These are phyloP conservation scores for Climacium dendroides DNA, from an alignment of 225 moss, liverwort and hornwort genomes.

Conservation along the genomic window DNA sequence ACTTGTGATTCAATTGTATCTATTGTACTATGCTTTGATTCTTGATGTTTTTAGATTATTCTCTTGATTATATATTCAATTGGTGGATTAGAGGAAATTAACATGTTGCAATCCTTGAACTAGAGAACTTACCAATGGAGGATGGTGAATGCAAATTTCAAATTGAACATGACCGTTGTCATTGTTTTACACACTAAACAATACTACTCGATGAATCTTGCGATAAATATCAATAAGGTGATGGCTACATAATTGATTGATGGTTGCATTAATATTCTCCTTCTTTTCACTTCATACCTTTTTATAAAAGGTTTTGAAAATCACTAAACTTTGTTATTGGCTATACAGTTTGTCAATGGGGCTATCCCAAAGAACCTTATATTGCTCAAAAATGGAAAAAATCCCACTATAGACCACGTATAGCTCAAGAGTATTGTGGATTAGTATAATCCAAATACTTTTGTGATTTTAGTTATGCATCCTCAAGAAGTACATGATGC, in stretches of 20 bases:
- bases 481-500: constrained; percentile 71
- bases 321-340: neutral
- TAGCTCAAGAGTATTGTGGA: constrained; percentile 51
- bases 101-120: neutral
- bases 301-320: neutral
- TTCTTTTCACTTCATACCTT: neutral
- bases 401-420: constrained; percentile 47
- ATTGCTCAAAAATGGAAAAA: constrained; percentile 45
- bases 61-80: neutral
- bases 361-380: constrained; percentile 28
- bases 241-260: too few relatives aligned
- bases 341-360: constrained; percentile 52
- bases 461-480: constrained; percentile 72
- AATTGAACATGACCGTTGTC: constrained; percentile 49
- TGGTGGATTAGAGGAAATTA: neutral
- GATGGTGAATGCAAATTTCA: constrained; percentile 34
- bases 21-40: neutral
- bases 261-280: neutral
- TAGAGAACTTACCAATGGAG: neutral
- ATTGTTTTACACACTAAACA: constrained; percentile 57
- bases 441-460: constrained; percentile 42
- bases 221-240: constrained; percentile 56
- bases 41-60: neutral
- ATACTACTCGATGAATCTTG: constrained; percentile 60
- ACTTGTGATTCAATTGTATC: neutral